These are phyloP conservation scores for Fusarium succisae DNA, from an alignment of 2,329 filamentous ascomycete genomes.

Conservation along the genomic window DNA sequence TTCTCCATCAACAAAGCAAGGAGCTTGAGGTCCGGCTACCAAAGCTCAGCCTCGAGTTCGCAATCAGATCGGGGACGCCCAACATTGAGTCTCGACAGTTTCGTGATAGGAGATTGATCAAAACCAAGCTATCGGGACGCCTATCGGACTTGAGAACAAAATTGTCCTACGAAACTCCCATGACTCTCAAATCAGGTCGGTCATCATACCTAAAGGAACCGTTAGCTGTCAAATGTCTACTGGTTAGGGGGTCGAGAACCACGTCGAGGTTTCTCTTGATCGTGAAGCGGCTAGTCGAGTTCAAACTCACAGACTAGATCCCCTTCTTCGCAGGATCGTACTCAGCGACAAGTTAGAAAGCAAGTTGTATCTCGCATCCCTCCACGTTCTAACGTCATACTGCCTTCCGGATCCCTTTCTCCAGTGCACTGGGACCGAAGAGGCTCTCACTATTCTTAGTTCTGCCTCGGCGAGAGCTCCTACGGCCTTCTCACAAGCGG, in stretches of 20 bases:
- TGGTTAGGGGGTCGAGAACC: background rate
- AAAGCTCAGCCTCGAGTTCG: constrained; percentile 38
- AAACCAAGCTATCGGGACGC: constrained; percentile 25
- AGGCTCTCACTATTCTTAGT: constrained; percentile 58
- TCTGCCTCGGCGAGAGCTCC: constrained; percentile 57
- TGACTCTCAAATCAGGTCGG: constrained; percentile 43
- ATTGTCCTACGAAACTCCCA: constrained; percentile 52
- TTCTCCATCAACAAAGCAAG: background rate
- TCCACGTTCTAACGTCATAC: constrained; percentile 65
- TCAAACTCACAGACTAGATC: constrained; percentile 61
- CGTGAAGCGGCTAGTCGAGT: constrained; percentile 23
- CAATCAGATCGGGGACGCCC: background rate
- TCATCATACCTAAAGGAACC: constrained; percentile 52
- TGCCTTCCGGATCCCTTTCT: constrained; percentile 61
- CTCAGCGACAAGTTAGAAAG: constrained; percentile 62
- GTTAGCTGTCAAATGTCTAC: background rate
- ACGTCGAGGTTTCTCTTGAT: constrained; percentile 51
- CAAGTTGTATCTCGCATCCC: constrained; percentile 59
- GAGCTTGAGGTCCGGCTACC: background rate
- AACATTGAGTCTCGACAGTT: constrained; percentile 21
- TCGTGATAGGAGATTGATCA: constrained; percentile 19
- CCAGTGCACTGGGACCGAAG: constrained; percentile 61
- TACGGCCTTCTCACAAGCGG: background rate
- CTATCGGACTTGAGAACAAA: constrained; percentile 38
- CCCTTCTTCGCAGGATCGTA: constrained; percentile 57